Conservation (phyloP, 2,329 filamentous ascomycete genomes). For the Fusarium sp. region DNA sequence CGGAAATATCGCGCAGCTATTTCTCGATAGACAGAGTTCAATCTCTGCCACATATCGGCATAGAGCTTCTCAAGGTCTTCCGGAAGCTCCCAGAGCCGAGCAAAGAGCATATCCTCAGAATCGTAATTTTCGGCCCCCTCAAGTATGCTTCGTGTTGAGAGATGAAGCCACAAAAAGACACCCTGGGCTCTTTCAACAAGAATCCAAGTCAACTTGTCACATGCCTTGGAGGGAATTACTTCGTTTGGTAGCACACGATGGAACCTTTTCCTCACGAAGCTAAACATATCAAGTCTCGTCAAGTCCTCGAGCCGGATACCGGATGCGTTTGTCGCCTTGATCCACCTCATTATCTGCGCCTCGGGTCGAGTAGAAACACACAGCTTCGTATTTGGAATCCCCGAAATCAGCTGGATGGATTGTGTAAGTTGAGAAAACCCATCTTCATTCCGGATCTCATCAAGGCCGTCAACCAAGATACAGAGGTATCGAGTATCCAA, state of each 20-base stretch:
- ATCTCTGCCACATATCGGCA: slow-evolving; percentile 22
- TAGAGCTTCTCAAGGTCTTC: slow-evolving; percentile 20
- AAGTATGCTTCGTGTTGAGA: background rate
- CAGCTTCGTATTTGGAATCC: accelerated
- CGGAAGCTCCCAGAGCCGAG: background rate
- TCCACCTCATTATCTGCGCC: background rate
- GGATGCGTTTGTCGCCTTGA: accelerated
- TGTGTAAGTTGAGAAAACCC: accelerated
- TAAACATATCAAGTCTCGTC: background rate
- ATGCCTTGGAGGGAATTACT: accelerated
- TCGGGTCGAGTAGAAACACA: slow-evolving; percentile 1
- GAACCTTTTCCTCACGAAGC: background rate
- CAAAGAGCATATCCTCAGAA: background rate
- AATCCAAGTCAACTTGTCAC: accelerated
- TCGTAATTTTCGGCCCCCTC: background rate
- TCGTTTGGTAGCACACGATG: accelerated
- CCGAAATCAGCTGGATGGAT: background rate
- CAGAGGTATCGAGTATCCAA: accelerated
- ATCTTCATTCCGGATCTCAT: background rate
- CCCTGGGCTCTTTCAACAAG: background rate
- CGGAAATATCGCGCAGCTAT: slow-evolving; percentile 14
- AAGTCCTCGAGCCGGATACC: background rate
- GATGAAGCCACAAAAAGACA: slow-evolving; percentile 9
- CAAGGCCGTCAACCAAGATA: background rate
- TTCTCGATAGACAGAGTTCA: slow-evolving; percentile 15